Conservation (phyloP, 805 yeast species). For the Jamesozyma spencerorum region DNA sequence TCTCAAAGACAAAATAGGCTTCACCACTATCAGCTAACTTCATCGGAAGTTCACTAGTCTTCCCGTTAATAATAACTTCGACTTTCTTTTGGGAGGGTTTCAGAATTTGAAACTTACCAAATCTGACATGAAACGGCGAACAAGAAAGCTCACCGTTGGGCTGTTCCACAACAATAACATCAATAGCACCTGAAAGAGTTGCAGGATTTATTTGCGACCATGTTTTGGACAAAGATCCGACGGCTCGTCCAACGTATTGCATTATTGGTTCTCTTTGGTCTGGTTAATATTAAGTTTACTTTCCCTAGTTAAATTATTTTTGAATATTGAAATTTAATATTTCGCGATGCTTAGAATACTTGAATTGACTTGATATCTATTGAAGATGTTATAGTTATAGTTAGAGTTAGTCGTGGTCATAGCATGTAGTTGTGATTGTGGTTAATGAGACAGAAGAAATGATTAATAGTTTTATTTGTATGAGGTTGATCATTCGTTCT, state of each 20-base stretch:
- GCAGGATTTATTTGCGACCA: slow-evolving; percentile 97
- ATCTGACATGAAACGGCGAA: slow-evolving; percentile 93
- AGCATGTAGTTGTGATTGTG: too few species aligned
- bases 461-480: too few species aligned
- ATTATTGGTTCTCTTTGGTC: slow-evolving; percentile 30
- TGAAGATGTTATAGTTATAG: too few species aligned
- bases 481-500: too few species aligned
- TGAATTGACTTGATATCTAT: too few species aligned
- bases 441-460: too few species aligned
- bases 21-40: slow-evolving; percentile 96
- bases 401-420: too few species aligned
- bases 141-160: slow-evolving; percentile 70
- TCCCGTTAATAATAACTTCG: slow-evolving; percentile 77
- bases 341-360: too few species aligned
- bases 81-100: slow-evolving; percentile 94
- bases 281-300: not conserved
- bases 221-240: slow-evolving; percentile 89
- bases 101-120: slow-evolving; percentile 86
- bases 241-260: slow-evolving; percentile 96
- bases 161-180: slow-evolving; percentile 88
- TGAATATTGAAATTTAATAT: not conserved
- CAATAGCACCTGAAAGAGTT: slow-evolving; percentile 93
- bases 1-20: slow-evolving; percentile 93
- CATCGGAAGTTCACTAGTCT: slow-evolving; percentile 79
- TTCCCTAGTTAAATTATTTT: too few species aligned